These are phyloP conservation scores for Candida glucosophila DNA, from an alignment of 1,139 yeast genomes.

Conservation along the genomic window DNA sequence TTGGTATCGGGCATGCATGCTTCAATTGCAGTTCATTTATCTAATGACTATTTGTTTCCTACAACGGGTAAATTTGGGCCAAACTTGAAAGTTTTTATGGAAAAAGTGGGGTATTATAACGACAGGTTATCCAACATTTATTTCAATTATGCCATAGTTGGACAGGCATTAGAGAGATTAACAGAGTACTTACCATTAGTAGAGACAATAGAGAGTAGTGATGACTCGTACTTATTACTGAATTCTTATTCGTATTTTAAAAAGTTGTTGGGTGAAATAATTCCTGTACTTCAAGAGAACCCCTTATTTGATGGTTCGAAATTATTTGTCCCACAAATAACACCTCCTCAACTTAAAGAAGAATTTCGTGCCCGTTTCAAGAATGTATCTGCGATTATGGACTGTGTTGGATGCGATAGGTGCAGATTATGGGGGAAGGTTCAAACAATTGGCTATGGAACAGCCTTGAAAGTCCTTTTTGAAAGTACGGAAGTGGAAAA, in stretches of 20 bases:
- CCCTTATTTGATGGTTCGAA: conserved; percentile 36
- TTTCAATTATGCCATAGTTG: conserved; percentile 83
- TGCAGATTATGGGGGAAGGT: conserved; percentile 97
- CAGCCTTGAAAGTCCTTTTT: conserved; percentile 82
- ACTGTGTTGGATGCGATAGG: conserved; percentile 96
- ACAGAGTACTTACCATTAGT: conserved; percentile 22
- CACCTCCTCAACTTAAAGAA: conserved; percentile 55
- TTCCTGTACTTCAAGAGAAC: conserved; percentile 20
- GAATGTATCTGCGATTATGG: conserved; percentile 90
- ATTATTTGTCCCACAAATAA: conserved; percentile 51
- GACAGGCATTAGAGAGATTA: conserved; percentile 70
- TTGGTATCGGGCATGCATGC: conserved; percentile 92
- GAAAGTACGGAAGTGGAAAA: conserved; percentile 46
- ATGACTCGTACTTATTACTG: conserved; percentile 28
- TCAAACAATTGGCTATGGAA: conserved; percentile 95
- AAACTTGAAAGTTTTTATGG: conserved; percentile 72
- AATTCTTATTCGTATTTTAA: conserved; percentile 39
- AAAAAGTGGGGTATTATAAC: conserved; percentile 80
- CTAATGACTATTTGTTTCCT: conserved; percentile 74
- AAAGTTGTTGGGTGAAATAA: conserved; percentile 20
- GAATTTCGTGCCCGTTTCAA: conserved; percentile 81
- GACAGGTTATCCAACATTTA: conserved; percentile 86
- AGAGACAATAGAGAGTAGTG: conserved; percentile 18
- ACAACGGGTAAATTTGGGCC: conserved; percentile 78
- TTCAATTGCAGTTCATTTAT: conserved; percentile 86